A percentile compares a stretch with the other conserved stretches of the same genome.
Conservation (phyloP, 257 asterid genomes). For the Solanum tarapatanum region DNA sequence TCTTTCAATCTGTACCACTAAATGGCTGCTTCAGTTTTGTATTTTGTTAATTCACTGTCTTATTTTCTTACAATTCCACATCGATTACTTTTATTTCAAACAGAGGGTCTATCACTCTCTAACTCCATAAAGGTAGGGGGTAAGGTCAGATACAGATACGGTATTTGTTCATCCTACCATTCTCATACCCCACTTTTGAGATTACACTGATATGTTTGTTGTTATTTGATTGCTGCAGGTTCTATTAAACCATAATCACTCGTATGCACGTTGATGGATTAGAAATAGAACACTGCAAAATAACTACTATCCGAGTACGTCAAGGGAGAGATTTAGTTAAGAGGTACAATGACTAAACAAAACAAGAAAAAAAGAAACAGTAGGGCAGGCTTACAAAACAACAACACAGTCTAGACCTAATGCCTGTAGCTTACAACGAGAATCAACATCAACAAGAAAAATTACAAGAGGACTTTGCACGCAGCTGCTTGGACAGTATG, state of each 20-base stretch:
- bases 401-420: background rate
- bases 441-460: slow-evolving; percentile 3
- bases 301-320: background rate
- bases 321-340: background rate
- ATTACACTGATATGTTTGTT: background rate
- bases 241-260: background rate
- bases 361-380: background rate
- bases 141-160: background rate
- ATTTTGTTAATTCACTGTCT: background rate
- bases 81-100: background rate
- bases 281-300: background rate
- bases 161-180: background rate
- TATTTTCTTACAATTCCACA: background rate
- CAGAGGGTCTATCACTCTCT: background rate
- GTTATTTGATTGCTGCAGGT: background rate
- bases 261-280: background rate
- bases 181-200: background rate
- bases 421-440: background rate
- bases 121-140: background rate
- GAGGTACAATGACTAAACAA: background rate
- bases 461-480: slow-evolving; percentile 12
- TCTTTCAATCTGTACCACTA: background rate
- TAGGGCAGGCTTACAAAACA: background rate
- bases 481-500: slow-evolving; percentile 36
- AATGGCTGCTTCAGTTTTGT: background rate